Base-by-base conservation (phyloP, 2,329 filamentous ascomycete species). In the Exserohilum turcica region DNA sequence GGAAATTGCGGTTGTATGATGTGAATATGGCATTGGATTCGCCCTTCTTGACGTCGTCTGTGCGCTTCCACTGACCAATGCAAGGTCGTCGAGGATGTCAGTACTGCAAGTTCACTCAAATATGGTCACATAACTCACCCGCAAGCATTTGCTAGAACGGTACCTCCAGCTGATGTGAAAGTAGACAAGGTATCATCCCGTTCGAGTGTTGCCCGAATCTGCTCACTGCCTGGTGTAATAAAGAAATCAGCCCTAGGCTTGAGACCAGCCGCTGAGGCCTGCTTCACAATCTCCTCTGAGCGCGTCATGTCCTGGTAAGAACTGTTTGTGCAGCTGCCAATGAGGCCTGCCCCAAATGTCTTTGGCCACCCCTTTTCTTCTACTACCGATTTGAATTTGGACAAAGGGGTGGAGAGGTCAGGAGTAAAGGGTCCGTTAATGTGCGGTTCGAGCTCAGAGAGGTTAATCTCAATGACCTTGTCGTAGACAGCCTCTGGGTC, bases 261-360 rank as follows among this genome's bases (percentile, higher is more conserved):
- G 55, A 99, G 81, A 13, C 94, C 94, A n/a, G 92, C 94, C 54
- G 87, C 86, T 46, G 87, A 84, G 8, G 94, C 94, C 75, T 97
- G 92, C 76, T 93, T 92, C 53, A 97, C 91, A 51, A 99, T 85
- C 70, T 92, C 86, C 77, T 97, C 93, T 12, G 92, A 91, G 57
- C 93, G 88, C 31, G 92, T 95, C 94, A 99, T 99, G 74, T 99
- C 94, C 77, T 97, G 89, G 75, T 97, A 99, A 2, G 94, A 97
- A 75, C 91, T 96, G 83, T 99, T 99, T 44, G 94, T 99, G 82
- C 94, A 99, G 79, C 92, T 96, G 56, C 94, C 94, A 71, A 99
- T 99, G 48, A 99, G 83, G 45, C 92, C 92, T 21, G 94, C 93
- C 10, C 92, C 94, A 57, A 99, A 88, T 59, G 88, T 91, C 71